phyloP scores from a whole-genome alignment of 2,329 filamentous ascomycete species.

The Pyrenochaeta sp. region DNA sequence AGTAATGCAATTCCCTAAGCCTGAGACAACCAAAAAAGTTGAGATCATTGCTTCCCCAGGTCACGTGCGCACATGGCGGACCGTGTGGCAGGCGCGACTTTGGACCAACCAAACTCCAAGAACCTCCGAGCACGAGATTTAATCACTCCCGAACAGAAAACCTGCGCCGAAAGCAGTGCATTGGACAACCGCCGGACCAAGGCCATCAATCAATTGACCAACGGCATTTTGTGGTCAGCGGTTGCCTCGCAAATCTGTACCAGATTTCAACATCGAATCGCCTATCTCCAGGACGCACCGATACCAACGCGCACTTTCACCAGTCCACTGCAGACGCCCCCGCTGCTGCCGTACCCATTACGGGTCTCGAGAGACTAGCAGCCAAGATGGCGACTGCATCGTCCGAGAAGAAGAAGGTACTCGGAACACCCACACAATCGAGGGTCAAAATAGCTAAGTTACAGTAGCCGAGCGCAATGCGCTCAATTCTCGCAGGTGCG shows the following conservation, averaged over 20 bases:
- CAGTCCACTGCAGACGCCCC: constrained; percentile 8
- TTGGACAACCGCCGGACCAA: neutral
- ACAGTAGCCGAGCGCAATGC: constrained; percentile 75
- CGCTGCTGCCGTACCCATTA: neutral
- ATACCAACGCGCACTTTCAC: constrained; percentile 5
- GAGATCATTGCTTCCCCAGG: no score
- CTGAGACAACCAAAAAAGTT: no score
- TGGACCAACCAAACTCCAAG: constrained; percentile 11
- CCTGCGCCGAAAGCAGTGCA: neutral
- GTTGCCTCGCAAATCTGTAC: neutral
- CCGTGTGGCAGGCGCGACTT: constrained; percentile 11
- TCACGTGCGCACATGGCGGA: neutral
- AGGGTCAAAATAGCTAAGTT: neutral
- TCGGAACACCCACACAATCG: neutral
- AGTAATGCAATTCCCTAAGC: neutral
- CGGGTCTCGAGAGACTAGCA: neutral
- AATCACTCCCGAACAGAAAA: neutral
- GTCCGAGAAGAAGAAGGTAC: constrained; percentile 48
- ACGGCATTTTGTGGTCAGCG: neutral
- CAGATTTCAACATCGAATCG: constrained; percentile 19
- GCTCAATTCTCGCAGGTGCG: constrained; percentile 90
- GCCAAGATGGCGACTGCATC: constrained; percentile 36
- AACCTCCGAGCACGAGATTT: neutral
- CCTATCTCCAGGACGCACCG: constrained; percentile 4
- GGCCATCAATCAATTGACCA: neutral